These are phyloP conservation scores for Fusarium nematophilum DNA, from an alignment of 2,329 filamentous ascomycete species.

Conservation along the genomic window DNA sequence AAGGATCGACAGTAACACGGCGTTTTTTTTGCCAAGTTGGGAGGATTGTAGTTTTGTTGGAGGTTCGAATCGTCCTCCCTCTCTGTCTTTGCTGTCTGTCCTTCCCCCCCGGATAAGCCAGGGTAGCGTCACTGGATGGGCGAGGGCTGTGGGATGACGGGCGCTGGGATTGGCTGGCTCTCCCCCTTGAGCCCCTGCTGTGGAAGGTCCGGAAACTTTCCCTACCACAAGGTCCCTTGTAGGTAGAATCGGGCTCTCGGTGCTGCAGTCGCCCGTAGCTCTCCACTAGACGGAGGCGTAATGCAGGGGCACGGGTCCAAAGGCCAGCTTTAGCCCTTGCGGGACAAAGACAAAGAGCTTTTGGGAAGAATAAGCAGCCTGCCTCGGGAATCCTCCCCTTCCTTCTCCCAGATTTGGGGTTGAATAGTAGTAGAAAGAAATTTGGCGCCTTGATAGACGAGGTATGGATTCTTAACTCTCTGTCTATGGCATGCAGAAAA, in stretches of 20 bases:
- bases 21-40: background rate
- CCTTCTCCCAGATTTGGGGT: background rate
- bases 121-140: constrained; percentile 28
- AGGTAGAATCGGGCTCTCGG: constrained; percentile 30
- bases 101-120: constrained; percentile 40
- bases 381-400: background rate
- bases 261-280: constrained; percentile 28
- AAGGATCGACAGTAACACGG: constrained; percentile 25
- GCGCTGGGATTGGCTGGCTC: constrained; percentile 38
- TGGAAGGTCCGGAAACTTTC: constrained; percentile 5
- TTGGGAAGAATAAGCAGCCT: background rate
- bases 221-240: background rate
- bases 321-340: constrained; percentile 7
- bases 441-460: too few relatives aligned
- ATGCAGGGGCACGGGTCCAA: constrained; percentile 36
- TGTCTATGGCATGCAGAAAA: background rate
- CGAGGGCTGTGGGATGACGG: constrained; percentile 30
- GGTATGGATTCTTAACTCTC: background rate
- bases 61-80: background rate
- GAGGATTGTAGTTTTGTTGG: constrained; percentile 16
- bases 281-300: constrained; percentile 20
- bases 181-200: constrained; percentile 19
- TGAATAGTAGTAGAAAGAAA: background rate
- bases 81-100: constrained; percentile 25
- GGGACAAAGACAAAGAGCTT: constrained; percentile 4